These are phyloP conservation scores for Tephrocybe sp. DNA, from an alignment of 768 basidiomycete genomes.

Conservation along the genomic window DNA sequence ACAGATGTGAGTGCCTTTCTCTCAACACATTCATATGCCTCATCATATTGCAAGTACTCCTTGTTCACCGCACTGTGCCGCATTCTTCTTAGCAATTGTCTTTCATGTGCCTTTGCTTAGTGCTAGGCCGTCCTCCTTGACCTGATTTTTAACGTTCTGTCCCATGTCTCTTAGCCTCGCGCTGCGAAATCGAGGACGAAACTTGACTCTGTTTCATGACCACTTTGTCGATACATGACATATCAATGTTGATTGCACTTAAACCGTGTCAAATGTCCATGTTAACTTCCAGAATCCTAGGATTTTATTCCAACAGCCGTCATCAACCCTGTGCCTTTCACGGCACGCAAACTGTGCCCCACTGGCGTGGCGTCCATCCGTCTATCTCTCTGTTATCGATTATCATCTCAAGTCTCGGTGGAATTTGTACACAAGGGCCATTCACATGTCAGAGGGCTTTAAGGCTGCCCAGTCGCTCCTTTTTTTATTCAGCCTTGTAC, in stretches of 20 bases:
- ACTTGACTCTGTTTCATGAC: not conserved
- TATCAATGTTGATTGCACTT: conserved; percentile 8
- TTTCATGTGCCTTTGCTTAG: too few species aligned
- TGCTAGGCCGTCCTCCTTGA: not conserved
- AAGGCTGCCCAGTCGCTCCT: conserved; percentile 3
- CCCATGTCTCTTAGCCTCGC: not conserved
- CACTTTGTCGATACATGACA: conserved; percentile 2
- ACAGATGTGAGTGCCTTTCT: conserved; percentile 9
- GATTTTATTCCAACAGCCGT: not conserved
- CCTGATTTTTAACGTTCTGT: not conserved
- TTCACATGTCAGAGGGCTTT: conserved; percentile 4
- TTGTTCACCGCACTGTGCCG: not conserved
- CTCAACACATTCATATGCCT: conserved; percentile 10
- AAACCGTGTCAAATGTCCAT: conserved; percentile 4
- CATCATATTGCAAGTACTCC: not conserved
- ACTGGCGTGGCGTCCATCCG: not conserved
- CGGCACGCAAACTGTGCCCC: not conserved
- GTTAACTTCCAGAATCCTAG: conserved; percentile 1
- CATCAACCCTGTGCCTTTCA: not conserved
- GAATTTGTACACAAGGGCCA: not conserved
- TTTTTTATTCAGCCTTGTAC: conserved; percentile 4
- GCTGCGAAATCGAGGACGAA: not conserved
- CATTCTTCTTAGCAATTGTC: not conserved
- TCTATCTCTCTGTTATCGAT: not conserved
- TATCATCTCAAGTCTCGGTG: not conserved